Evolutionary conservation across 108 stramenopile species (phyloP), one percentile per base, ranked within the genome.

Genomic region (Nitzschia sp.): DNA sequence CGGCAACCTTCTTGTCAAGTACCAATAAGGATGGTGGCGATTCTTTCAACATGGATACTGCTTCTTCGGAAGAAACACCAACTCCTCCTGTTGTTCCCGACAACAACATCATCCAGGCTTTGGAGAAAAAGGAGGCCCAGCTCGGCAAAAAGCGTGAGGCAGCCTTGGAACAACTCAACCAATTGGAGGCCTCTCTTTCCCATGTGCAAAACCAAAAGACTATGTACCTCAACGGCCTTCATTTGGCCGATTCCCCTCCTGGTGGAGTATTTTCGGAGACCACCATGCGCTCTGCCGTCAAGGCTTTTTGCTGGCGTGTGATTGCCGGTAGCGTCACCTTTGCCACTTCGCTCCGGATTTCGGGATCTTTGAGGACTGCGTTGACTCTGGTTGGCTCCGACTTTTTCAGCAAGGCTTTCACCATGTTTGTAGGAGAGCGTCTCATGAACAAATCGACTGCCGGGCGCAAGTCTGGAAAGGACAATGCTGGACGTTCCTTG

Each of bases 391-490:
- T 97, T 19, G 93, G 88, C 7, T 94, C 93, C 0, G 97, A 97
- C 63, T 97, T 97, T 67, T 85, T 95, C 63, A 91, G 88, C 60
- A 97, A 97, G 78, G 76, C 92, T 25, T 88, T 87, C 55, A 95
- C 94, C 54, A 96, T 97, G 95, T 97, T 95, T 72, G 68, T 95
- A 65, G 97, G 97, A 40, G 95, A 97, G 70, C 81, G 97, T 26
- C 61, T 97, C 50, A 96, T 96, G 95, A 97, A 96, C 80, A 93
- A 92, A 80, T 71, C 68, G 43, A 81, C 84, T 56, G 92, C 86
- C 24, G 94, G 92, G 56, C 81, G 94, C 19, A 74, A 77, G 64
- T 46, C 69, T 65, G 91, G 91, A 11, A 72, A 78, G 24, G 97
- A 97, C 76, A 85, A 72, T 53, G 79, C 85, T 20, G 77, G 86